These are phyloP conservation scores for Juncus effusus DNA, from an alignment of 176 grass and related monocot genomes.

Conservation along the genomic window DNA sequence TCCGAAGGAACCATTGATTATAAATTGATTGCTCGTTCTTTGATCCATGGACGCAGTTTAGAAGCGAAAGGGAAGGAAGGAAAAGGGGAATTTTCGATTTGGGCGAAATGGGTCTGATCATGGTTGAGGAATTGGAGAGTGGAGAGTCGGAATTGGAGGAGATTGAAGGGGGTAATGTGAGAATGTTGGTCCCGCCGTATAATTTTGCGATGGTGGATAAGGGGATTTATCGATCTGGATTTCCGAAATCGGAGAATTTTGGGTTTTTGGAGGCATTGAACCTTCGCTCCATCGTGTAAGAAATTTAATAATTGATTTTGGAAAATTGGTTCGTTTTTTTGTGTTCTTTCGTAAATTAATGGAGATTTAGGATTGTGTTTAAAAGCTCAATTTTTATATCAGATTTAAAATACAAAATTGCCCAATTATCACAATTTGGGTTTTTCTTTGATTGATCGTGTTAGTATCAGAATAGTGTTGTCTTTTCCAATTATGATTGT, in stretches of 20 bases:
- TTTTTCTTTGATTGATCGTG: no score
- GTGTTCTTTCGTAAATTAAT: no score
- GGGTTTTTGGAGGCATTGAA: conserved; percentile 26
- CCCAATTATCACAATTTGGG: no score
- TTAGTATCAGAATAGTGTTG: no score
- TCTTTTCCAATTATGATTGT: no score
- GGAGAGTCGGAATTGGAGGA: conserved; percentile 2
- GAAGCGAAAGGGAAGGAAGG: not conserved
- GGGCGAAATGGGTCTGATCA: conserved; percentile 8
- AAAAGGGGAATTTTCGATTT: not conserved
- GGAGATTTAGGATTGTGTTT: no score
- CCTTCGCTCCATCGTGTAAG: conserved; percentile 33
- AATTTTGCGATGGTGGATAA: conserved; percentile 40
- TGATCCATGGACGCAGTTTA: not conserved
- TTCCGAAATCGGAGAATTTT: conserved; percentile 31
- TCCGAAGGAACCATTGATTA: conserved; percentile 1
- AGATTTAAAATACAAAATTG: no score
- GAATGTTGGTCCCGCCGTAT: conserved; percentile 19
- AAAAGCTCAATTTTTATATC: no score
- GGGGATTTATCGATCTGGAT: conserved; percentile 35
- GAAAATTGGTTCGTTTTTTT: no score
- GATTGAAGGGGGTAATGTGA: conserved; percentile 4
- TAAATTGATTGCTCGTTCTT: not conserved
- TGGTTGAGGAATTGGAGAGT: not conserved
- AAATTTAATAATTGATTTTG: not conserved